Percentiles rank a stretch among this genome's conserved stretches.
Evolutionary conservation across 2,329 filamentous ascomycete species (phyloP).

Genomic region (Nemania diffusa): DNA sequence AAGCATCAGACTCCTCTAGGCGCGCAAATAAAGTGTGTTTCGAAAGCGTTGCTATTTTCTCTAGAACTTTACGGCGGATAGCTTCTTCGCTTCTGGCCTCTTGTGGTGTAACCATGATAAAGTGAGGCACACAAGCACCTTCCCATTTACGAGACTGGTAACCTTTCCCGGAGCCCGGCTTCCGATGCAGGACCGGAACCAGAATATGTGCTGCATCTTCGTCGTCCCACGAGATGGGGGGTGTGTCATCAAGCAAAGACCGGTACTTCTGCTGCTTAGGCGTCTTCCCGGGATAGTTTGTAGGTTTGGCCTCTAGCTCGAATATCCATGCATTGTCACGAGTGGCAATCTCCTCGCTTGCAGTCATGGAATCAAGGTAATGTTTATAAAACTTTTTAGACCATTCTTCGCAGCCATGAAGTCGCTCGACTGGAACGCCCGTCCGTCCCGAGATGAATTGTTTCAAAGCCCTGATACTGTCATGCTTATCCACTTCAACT

Average conservation of each 20-base stretch:
- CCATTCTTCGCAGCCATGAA: constrained; percentile 88
- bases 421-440: constrained; percentile 69
- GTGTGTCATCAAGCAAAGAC: constrained; percentile 61
- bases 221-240: constrained; percentile 61
- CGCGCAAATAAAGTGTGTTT: constrained; percentile 73
- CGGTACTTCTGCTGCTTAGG: constrained; percentile 57
- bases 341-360: constrained; percentile 76
- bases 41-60: constrained; percentile 79
- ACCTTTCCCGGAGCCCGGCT: constrained; percentile 48
- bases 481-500: constrained; percentile 83
- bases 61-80: constrained; percentile 83
- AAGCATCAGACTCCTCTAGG: constrained; percentile 56
- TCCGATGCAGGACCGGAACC: constrained; percentile 76
- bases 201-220: constrained; percentile 72
- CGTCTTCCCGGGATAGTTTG: constrained; percentile 73
- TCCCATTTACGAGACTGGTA: constrained; percentile 52
- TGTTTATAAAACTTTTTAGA: constrained; percentile 87
- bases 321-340: constrained; percentile 76
- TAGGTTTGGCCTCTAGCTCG: constrained; percentile 82
- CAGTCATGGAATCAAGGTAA: constrained; percentile 74
- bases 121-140: constrained; percentile 62
- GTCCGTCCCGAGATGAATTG: constrained; percentile 74
- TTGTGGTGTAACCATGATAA: constrained; percentile 78
- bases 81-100: constrained; percentile 75
- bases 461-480: constrained; percentile 74